phyloP scores from a whole-genome alignment of 495 filamentous ascomycete species.

The Aspergillus wentii region DNA sequence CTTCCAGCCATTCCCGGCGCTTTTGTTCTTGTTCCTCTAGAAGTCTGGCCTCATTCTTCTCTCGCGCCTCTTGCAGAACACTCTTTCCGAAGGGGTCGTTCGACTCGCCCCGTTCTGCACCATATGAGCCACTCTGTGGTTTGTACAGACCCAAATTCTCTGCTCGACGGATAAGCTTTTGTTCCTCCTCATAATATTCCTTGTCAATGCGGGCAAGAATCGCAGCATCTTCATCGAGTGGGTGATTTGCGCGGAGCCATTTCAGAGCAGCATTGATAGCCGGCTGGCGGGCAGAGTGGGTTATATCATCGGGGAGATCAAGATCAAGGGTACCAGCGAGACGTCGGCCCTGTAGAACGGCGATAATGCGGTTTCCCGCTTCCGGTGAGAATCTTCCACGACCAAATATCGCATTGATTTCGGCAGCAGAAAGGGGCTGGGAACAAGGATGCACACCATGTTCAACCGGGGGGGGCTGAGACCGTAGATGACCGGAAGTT shows the following conservation, averaged over 20 bases:
- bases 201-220: slow-evolving; percentile 58
- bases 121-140: slow-evolving; percentile 41
- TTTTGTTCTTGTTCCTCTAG: slow-evolving; percentile 44
- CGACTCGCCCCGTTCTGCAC: slow-evolving; percentile 35
- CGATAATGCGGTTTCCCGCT: slow-evolving; percentile 60
- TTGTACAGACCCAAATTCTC: slow-evolving; percentile 46
- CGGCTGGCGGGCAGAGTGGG: slow-evolving; percentile 32
- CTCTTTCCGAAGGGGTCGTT: slow-evolving; percentile 39
- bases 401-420: slow-evolving; percentile 63
- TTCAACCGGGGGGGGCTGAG: slow-evolving; percentile 9
- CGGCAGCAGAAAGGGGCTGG: slow-evolving; percentile 39
- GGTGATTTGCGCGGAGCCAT: slow-evolving; percentile 64
- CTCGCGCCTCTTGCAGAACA: slow-evolving; percentile 43
- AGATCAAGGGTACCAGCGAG: slow-evolving; percentile 68
- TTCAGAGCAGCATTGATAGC: slow-evolving; percentile 48
- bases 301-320: slow-evolving; percentile 34
- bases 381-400: slow-evolving; percentile 34
- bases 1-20: slow-evolving; percentile 39
- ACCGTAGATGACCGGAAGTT: slow-evolving; percentile 10
- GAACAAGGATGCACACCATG: slow-evolving; percentile 15
- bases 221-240: slow-evolving; percentile 70
- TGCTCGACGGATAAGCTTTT: slow-evolving; percentile 38
- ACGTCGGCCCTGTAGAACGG: slow-evolving; percentile 68
- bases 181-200: slow-evolving; percentile 41
- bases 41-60: slow-evolving; percentile 40